A percentile compares a stretch with the other conserved stretches of the same genome.
These are phyloP conservation scores for Scenedesmus sp. DNA, from an alignment of 163 green algal genomes.

Conservation along the genomic window DNA sequence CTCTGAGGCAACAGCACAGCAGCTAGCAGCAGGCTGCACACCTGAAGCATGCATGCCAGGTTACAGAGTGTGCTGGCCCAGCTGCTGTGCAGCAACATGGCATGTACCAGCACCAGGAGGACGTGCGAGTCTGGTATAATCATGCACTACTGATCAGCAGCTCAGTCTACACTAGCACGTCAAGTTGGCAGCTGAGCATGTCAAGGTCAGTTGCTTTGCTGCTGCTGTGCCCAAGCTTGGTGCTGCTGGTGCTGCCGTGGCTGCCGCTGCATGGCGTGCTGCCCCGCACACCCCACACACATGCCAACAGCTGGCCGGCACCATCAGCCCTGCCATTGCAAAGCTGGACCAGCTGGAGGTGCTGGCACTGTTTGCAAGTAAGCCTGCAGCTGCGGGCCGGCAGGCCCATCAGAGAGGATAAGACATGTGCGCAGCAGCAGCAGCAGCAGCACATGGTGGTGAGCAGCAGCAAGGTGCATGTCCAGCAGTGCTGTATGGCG, in stretches of 20 bases:
- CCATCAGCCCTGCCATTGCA: background rate
- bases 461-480: background rate
- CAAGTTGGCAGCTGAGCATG: background rate
- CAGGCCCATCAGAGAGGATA: too few relatives aligned
- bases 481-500: background rate
- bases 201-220: background rate
- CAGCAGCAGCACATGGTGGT: too few relatives aligned
- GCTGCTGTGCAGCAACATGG: too few relatives aligned
- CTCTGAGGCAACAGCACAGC: background rate
- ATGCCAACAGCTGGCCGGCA: background rate
- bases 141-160: background rate
- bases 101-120: background rate
- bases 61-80: background rate
- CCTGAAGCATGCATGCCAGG: background rate
- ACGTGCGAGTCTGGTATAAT: background rate
- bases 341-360: background rate
- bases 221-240: too few relatives aligned
- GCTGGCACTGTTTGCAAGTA: conserved; percentile 12
- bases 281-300: background rate
- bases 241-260: background rate
- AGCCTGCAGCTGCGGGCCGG: background rate
- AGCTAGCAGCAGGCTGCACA: background rate
- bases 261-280: background rate
- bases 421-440: too few relatives aligned
- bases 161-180: background rate